These are phyloP conservation scores for Raffaelea ambrosiae DNA, from an alignment of 2,329 filamentous ascomycete genomes.

Conservation along the genomic window DNA sequence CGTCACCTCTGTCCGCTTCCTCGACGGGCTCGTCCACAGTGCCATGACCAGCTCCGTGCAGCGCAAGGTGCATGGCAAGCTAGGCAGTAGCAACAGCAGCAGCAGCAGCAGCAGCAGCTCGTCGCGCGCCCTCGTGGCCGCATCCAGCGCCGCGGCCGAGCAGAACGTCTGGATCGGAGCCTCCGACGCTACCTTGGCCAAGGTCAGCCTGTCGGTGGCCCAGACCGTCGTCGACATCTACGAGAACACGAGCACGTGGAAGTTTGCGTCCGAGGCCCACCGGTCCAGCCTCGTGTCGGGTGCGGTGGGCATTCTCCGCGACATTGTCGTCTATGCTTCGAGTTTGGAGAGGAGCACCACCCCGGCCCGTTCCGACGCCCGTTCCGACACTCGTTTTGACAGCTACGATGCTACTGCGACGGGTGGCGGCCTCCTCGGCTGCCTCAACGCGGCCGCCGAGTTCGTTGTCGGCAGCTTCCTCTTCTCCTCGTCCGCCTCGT, in stretches of 20 bases:
- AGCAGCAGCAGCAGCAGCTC: slow-evolving; percentile 24
- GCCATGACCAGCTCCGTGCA: slow-evolving; percentile 61
- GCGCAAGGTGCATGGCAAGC: slow-evolving; percentile 47
- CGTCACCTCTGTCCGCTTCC: slow-evolving; percentile 62
- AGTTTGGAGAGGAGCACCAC: slow-evolving; percentile 48
- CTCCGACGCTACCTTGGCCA: slow-evolving; percentile 68
- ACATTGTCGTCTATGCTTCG: slow-evolving; percentile 63
- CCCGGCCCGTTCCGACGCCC: too few species aligned
- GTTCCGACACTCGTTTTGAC: too few species aligned
- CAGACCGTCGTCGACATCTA: slow-evolving; percentile 74
- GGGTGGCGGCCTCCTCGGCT: slow-evolving; percentile 25
- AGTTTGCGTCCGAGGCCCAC: slow-evolving; percentile 61
- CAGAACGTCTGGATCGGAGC: slow-evolving; percentile 58
- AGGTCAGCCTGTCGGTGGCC: slow-evolving; percentile 63
- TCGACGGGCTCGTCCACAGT: slow-evolving; percentile 67
- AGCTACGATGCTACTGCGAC: too few species aligned
- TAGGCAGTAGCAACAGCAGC: slow-evolving; percentile 18
- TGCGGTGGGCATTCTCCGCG: slow-evolving; percentile 62
- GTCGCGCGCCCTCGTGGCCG: too few species aligned
- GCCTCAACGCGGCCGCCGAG: slow-evolving; percentile 63
- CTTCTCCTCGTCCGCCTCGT: slow-evolving; percentile 50
- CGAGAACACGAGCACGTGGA: slow-evolving; percentile 81
- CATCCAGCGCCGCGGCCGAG: not conserved
- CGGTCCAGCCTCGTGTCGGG: slow-evolving; percentile 59
- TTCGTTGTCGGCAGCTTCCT: slow-evolving; percentile 73